A percentile compares a stretch with the other conserved stretches of the same genome.
phyloP scores from a whole-genome alignment of 2,329 filamentous ascomycete species.

The Pseudogymnoascus sp. region DNA sequence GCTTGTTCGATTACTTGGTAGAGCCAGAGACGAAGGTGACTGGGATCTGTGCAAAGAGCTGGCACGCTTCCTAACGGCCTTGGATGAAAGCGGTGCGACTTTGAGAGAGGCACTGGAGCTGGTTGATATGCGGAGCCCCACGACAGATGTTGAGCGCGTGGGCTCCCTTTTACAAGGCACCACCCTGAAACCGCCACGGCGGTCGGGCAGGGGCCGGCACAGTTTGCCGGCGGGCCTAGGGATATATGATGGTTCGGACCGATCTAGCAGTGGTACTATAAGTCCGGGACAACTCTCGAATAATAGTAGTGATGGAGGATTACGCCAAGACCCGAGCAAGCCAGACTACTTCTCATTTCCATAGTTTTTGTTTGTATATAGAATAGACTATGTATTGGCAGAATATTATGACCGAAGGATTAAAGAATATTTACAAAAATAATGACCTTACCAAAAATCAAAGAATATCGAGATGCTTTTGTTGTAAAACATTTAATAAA shows the following conservation, averaged over 20 bases:
- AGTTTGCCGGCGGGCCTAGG: neutral
- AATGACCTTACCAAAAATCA: neutral
- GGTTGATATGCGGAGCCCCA: slow-evolving; percentile 42
- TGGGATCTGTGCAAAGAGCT: slow-evolving; percentile 96
- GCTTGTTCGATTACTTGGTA: slow-evolving; percentile 70
- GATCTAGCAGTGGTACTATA: neutral
- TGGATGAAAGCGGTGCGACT: slow-evolving; percentile 80
- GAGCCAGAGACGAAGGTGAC: slow-evolving; percentile 77
- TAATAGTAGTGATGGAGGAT: slow-evolving; percentile 4
- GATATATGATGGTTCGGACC: neutral
- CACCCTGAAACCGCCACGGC: slow-evolving; percentile 25
- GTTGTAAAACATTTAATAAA: neutral
- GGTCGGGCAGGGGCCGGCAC: neutral
- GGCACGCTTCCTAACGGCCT: slow-evolving; percentile 85
- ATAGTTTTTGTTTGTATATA: slow-evolving; percentile 6
- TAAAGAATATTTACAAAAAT: neutral
- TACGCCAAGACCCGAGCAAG: slow-evolving; percentile 6
- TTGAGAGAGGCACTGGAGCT: slow-evolving; percentile 65
- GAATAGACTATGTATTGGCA: neutral
- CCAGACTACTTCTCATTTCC: slow-evolving; percentile 7
- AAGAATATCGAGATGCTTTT: neutral
- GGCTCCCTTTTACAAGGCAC: slow-evolving; percentile 36
- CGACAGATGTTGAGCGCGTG: slow-evolving; percentile 26
- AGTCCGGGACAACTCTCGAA: neutral
- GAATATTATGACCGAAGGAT: neutral